Evolutionary conservation across 139 green algal genomes (phyloP), one percentile per base, ranked within the genome.

Genomic region (Monoraphidium neglectum): DNA sequence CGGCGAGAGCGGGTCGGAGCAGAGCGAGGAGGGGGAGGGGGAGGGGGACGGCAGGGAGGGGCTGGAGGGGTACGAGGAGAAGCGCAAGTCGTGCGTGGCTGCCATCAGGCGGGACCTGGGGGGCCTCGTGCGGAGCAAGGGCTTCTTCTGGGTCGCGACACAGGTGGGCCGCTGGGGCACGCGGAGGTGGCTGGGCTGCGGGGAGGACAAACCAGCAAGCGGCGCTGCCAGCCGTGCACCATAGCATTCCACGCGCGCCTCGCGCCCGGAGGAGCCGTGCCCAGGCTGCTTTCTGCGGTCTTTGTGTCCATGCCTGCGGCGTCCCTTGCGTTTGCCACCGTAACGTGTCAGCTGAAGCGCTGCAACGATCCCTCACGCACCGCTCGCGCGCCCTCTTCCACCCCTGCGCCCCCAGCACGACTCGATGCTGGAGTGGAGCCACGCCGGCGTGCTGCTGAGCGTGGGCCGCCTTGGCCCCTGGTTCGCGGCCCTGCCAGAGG

Each of bases 111-210:
- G 74, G 49, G 49, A 16, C 5, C 77, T 87, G 47, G 84, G 87
- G 18, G 36, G 77, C 13, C 36, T 93, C 37, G 64, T 94, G 54
- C 68, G 90, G 26, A 81, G 59, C 71, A 94, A 94, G 77, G 89
- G 89, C 21, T 90, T 86, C 65, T 49, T 87, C 33, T 94, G 87
- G 87, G 67, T 92, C 46, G 15, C 78, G 43, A 33, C 53, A 5
- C 33, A 80, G 5, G 38, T 81, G 37, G 56, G 85, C 5, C 0
- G 82, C 33, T 46, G 43, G 24, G 88, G 81, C 13, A 30, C 21
- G 12, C 12, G 54, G 12, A 30, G 54, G 12, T 61, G 54, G 21
- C 12, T 56, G 47, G 13, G 15, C 16, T 56, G 47, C 47, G 13
- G 47, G 47, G 13, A 56, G 47, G 13, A 56, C 47, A 56, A 15